A percentile compares a stretch with the other conserved stretches of the same genome.
phyloP scores from a whole-genome alignment of 495 filamentous ascomycete species.

The Aspergillus nidulans region DNA sequence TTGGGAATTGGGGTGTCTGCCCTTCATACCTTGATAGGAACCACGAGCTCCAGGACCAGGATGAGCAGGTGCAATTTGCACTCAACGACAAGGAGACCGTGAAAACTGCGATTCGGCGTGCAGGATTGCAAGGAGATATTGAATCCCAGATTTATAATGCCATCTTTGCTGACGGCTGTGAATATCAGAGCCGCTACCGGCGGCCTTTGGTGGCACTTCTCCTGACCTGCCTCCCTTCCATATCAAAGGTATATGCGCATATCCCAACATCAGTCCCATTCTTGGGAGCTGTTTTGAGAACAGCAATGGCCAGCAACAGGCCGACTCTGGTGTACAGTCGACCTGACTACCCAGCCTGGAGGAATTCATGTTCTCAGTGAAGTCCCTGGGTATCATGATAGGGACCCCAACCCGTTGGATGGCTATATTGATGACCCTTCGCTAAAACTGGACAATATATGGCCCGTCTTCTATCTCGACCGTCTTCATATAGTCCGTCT shows the following conservation, averaged over 20 bases:
- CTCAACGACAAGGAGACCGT: not conserved
- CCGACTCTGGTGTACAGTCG: not conserved
- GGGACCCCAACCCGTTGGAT: not conserved
- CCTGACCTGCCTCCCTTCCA: not conserved
- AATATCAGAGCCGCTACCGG: not conserved
- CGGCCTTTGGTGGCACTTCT: slow-evolving; percentile 9
- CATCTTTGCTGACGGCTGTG: not conserved
- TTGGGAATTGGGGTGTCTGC: slow-evolving; percentile 5
- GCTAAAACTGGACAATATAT: not conserved
- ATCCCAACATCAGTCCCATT: slow-evolving; percentile 1
- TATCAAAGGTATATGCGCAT: slow-evolving; percentile 6
- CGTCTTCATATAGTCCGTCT: not conserved
- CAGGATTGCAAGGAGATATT: not conserved
- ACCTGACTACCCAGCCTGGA: not conserved
- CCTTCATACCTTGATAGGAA: not conserved
- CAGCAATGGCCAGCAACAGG: not conserved
- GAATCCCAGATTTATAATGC: not conserved
- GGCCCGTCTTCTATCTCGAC: not conserved
- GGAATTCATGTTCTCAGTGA: slow-evolving; percentile 4
- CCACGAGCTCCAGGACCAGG: not conserved
- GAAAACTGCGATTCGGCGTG: not conserved
- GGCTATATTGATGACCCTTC: not conserved
- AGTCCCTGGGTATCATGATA: not conserved
- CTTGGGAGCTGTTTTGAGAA: not conserved
- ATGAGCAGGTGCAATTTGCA: not conserved